Conservation (phyloP, 176 grass and related monocot species). For the Raddia guianensis region DNA sequence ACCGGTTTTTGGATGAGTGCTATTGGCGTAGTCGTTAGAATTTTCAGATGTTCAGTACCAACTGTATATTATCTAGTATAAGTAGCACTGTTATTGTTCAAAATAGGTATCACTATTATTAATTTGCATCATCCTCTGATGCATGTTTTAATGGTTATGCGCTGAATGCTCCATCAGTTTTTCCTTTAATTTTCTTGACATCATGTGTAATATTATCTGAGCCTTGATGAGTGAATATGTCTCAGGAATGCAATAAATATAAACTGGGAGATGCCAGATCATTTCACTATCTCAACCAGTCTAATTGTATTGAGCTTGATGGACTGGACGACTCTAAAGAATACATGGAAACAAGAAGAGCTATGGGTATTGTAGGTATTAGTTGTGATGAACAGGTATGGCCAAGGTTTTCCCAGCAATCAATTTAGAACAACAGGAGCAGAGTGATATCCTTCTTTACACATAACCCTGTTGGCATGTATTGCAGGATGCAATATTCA, state of each 20-base stretch:
- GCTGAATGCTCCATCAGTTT: background rate
- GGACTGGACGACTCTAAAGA: constrained; percentile 82
- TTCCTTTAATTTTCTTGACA: background rate
- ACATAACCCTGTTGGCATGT: constrained; percentile 1
- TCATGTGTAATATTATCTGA: constrained; percentile 18
- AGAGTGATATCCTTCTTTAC: constrained; percentile 1
- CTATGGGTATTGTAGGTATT: constrained; percentile 93
- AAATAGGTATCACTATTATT: background rate
- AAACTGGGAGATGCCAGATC: constrained; percentile 75
- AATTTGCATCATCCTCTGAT: background rate
- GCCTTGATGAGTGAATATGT: constrained; percentile 29
- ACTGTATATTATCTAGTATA: background rate
- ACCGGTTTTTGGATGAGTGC: background rate
- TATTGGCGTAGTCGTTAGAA: background rate
- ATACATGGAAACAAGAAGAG: constrained; percentile 76
- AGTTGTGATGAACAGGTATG: constrained; percentile 78
- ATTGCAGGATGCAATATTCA: constrained; percentile 92
- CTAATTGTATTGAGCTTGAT: constrained; percentile 86
- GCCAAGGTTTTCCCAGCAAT: constrained; percentile 23
- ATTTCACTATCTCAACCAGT: constrained; percentile 96
- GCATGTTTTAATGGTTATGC: constrained; percentile 2
- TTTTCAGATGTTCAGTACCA: constrained; percentile 13
- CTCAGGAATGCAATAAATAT: constrained; percentile 70
- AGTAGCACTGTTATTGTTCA: background rate
- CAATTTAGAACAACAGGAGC: constrained; percentile 3